Base-by-base conservation (phyloP, 23 red algal species). In the Chondrus crispus region DNA sequence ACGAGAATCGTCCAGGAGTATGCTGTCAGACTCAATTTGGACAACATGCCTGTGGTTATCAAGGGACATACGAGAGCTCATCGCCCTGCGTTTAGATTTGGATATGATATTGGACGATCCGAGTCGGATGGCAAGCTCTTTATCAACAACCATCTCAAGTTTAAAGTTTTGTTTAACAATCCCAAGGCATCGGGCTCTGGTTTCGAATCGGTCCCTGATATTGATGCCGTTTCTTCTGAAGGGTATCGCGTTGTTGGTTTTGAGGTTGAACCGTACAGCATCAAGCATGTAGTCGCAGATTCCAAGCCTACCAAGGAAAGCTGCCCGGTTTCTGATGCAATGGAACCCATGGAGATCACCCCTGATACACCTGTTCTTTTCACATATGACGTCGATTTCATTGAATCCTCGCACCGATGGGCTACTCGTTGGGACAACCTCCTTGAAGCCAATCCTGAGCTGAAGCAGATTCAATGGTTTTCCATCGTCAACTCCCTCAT, bases 21-120 rank as follows among this genome's bases (percentile, higher is more conserved):
- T 71, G 66, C 87, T n/a, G 97, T 93, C 10, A 75, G 94, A 38
- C 94, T 99, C 5, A 95, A 99, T 84, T 39, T 99, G 72, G 97
- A 99, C 77, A 99, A 96, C 88, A 91, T 99, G 91, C 97, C 97
- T n/a, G 83, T 99, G 37, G 97, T 96, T 38, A 96, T 91, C 54
- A 71, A 86, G 72, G 81, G 77, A 4, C 68, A 87, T 24, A 89
- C 88, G 2, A 40, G 52, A 58, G 73, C 62, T 28, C 42, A 79
- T 44, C 78, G 40, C 44, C 46, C 75, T 16, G 89, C 89, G 3
- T 95, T 75, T 70, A 46, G 79, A 19, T 92, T 94, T 80, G 97
- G 97, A 20, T 96, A 96, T 68, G 90, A 83, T 46, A 63, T 99
- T 35, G 97, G 97, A 0, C 53, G 30, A 26, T 71, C 81, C 4